A percentile compares a stretch with the other conserved stretches of the same genome.
Evolutionary conservation across 139 green algal genomes (phyloP).

Genomic region (Micractinium conductrix): DNA sequence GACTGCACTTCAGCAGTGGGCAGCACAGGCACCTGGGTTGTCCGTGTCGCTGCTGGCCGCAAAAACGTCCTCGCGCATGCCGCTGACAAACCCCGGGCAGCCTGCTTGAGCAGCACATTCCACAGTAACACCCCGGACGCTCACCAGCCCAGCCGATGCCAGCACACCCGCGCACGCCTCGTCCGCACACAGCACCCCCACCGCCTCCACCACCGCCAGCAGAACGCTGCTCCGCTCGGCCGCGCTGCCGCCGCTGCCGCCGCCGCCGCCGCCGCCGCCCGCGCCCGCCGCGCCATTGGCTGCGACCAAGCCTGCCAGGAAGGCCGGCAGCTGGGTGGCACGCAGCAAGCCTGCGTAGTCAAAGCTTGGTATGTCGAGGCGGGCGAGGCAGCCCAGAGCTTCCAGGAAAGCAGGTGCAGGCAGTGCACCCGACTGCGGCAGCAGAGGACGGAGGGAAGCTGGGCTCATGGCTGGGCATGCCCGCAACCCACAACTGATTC

Average conservation of each 20-base stretch:
- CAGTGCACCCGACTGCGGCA: not conserved
- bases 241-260: not conserved
- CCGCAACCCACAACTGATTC: not conserved
- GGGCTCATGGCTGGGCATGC: not conserved
- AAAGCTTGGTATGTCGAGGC: conserved; percentile 77
- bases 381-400: conserved; percentile 81
- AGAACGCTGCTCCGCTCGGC: conserved; percentile 56
- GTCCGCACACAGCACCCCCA: conserved; percentile 69
- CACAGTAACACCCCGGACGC: not conserved
- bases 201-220: conserved; percentile 80
- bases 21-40: too few relatives aligned
- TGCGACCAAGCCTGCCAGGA: conserved; percentile 65
- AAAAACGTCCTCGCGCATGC: too few relatives aligned
- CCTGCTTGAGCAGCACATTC: too few relatives aligned
- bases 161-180: conserved; percentile 67
- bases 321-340: conserved; percentile 72
- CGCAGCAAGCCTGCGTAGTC: conserved; percentile 66
- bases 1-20: too few relatives aligned
- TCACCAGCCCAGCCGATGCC: conserved; percentile 60
- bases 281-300: too few relatives aligned
- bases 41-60: too few relatives aligned
- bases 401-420: conserved; percentile 75
- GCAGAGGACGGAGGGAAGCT: not conserved
- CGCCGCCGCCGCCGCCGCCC: conserved; percentile 31
- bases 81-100: too few relatives aligned